Conservation (phyloP, 306 rosid genomes). For the Lotus japonicus region DNA sequence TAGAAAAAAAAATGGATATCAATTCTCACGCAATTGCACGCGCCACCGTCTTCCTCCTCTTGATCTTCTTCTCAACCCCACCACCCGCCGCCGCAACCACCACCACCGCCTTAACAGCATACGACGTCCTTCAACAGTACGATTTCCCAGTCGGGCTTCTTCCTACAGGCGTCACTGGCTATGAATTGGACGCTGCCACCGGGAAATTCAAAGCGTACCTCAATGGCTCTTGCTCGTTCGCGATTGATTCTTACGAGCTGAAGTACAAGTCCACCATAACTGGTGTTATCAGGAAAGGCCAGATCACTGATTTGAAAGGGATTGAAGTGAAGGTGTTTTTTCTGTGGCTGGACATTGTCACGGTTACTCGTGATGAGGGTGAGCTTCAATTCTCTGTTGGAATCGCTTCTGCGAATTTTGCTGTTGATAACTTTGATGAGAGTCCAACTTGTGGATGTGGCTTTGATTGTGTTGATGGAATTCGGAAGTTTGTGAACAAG, state of each 20-base stretch:
- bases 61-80: constrained; percentile 20
- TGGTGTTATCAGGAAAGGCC: constrained; percentile 36
- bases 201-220: constrained; percentile 47
- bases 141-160: constrained; percentile 53
- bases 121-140: constrained; percentile 39
- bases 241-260: constrained; percentile 35
- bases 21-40: neutral
- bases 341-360: constrained; percentile 41
- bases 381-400: constrained; percentile 53
- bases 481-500: neutral
- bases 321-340: constrained; percentile 36
- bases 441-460: constrained; percentile 54
- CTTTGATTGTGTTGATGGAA: constrained; percentile 43
- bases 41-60: constrained; percentile 3
- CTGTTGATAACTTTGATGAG: constrained; percentile 37
- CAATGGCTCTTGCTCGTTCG: constrained; percentile 30
- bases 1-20: neutral
- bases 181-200: constrained; percentile 33
- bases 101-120: constrained; percentile 10
- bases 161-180: constrained; percentile 39
- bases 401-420: constrained; percentile 40
- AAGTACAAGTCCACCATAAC: constrained; percentile 46
- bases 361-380: constrained; percentile 26
- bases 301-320: constrained; percentile 38
- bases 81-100: neutral